Evolutionary conservation across 2,329 filamentous ascomycete genomes (phyloP).

Genomic region (Fusarium virguliforme): DNA sequence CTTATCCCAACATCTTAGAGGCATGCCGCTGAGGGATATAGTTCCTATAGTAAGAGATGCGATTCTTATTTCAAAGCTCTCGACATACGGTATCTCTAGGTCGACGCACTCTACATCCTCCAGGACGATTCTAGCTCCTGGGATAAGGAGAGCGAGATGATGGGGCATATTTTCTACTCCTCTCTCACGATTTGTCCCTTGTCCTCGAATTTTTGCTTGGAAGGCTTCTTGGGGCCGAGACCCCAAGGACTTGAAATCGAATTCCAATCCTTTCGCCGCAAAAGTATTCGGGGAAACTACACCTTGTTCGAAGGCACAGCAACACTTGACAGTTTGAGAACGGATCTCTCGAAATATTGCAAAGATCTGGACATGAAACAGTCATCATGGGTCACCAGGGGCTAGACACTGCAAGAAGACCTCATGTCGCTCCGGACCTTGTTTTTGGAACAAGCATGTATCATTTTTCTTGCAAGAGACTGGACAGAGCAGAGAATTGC

Average conservation of each 20-base stretch:
- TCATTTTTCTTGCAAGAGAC: background rate
- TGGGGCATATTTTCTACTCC: background rate
- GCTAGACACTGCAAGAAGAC: background rate
- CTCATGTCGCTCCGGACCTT: background rate
- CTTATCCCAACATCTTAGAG: background rate
- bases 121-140: background rate
- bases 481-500: background rate
- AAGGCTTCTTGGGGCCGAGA: background rate
- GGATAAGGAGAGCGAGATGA: background rate
- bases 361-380: background rate
- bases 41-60: background rate
- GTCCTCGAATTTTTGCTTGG: background rate
- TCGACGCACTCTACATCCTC: background rate
- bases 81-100: background rate
- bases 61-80: background rate
- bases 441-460: background rate
- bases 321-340: too few species aligned
- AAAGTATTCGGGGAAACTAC: background rate
- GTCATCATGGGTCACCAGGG: background rate
- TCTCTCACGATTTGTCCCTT: background rate
- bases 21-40: background rate
- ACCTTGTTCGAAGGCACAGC: background rate
- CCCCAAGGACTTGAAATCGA: background rate
- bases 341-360: background rate
- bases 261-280: background rate